Conservation (phyloP, 805 yeast genomes). For the Pichia nakasei region DNA sequence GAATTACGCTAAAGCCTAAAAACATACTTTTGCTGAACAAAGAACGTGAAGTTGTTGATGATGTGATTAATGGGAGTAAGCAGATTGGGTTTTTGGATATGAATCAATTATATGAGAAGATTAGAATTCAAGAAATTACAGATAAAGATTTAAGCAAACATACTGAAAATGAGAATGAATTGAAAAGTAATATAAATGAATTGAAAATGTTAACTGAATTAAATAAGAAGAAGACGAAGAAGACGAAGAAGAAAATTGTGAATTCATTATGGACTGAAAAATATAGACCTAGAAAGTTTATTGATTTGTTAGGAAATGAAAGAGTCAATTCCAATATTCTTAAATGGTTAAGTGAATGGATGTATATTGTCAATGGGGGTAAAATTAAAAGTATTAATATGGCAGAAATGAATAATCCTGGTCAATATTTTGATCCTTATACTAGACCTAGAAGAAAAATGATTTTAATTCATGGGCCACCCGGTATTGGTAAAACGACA, state of each 20-base stretch:
- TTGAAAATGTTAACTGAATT: not conserved
- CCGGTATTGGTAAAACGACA: constrained; percentile 90
- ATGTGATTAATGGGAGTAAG: not conserved
- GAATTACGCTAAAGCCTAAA: constrained; percentile 17
- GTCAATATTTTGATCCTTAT: constrained; percentile 40
- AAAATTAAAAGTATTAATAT: constrained; percentile 5
- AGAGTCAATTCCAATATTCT: constrained; percentile 48
- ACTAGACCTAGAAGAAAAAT: constrained; percentile 56
- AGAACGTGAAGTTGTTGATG: not conserved
- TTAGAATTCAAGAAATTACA: constrained; percentile 18
- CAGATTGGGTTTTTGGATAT: constrained; percentile 15
- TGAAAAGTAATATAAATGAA: constrained; percentile 1
- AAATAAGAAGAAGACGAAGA: not conserved
- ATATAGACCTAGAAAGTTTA: constrained; percentile 55
- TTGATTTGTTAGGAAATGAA: constrained; percentile 66
- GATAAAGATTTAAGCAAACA: constrained; percentile 7
- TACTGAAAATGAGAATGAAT: not conserved
- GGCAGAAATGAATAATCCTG: constrained; percentile 6
- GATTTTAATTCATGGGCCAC: constrained; percentile 79
- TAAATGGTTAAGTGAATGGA: constrained; percentile 64
- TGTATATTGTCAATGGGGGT: constrained; percentile 35
- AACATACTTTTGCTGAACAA: not conserved
- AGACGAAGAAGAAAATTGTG: not conserved
- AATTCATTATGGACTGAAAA: constrained; percentile 46
- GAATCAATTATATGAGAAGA: constrained; percentile 14